Percentiles rank a stretch among this genome's conserved stretches.
Evolutionary conservation across 2,329 filamentous ascomycete species (phyloP).

Genomic region (Alternaria tenuissima): DNA sequence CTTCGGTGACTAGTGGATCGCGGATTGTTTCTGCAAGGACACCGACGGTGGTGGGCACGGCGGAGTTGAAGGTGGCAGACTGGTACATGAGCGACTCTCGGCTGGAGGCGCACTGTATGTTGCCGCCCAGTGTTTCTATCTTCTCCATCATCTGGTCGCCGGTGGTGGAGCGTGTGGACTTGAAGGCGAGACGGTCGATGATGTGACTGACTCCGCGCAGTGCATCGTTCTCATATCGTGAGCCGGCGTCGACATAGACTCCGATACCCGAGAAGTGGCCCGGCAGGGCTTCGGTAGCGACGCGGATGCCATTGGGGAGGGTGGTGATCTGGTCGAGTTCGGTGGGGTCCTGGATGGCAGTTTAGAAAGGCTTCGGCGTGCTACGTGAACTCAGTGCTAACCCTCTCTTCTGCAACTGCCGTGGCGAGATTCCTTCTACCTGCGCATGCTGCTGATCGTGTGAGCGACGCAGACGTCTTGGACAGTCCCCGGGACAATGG

Average conservation of each 20-base stretch:
- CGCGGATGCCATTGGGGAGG: slow-evolving; percentile 88
- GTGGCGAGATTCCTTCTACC: slow-evolving; percentile 41
- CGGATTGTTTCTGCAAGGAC: slow-evolving; percentile 94
- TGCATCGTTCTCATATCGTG: slow-evolving; percentile 86
- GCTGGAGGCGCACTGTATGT: slow-evolving; percentile 95
- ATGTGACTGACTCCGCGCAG: slow-evolving; percentile 94
- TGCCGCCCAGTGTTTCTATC: slow-evolving; percentile 88
- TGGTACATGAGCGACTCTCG: slow-evolving; percentile 99
- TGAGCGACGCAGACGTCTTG: slow-evolving; percentile 28
- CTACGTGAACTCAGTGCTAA: slow-evolving; percentile 20
- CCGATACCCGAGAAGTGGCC: slow-evolving; percentile 95
- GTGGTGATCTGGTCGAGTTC: slow-evolving; percentile 89
- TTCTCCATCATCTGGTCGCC: slow-evolving; percentile 87
- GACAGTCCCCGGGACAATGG: slow-evolving; percentile 40
- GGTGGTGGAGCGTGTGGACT: slow-evolving; percentile 75
- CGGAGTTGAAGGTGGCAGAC: slow-evolving; percentile 94
- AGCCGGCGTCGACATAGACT: slow-evolving; percentile 94
- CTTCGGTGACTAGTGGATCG: slow-evolving; percentile 81
- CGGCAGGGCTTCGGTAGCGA: slow-evolving; percentile 92
- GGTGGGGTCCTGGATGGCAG: slow-evolving; percentile 71
- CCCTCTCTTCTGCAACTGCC: slow-evolving; percentile 47
- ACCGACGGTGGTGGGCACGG: slow-evolving; percentile 81
- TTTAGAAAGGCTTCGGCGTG: slow-evolving; percentile 15
- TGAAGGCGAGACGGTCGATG: slow-evolving; percentile 94
- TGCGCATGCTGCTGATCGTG: slow-evolving; percentile 27